phyloP scores from a whole-genome alignment of 2,329 filamentous ascomycete species.

The Blastomyces silverae region DNA sequence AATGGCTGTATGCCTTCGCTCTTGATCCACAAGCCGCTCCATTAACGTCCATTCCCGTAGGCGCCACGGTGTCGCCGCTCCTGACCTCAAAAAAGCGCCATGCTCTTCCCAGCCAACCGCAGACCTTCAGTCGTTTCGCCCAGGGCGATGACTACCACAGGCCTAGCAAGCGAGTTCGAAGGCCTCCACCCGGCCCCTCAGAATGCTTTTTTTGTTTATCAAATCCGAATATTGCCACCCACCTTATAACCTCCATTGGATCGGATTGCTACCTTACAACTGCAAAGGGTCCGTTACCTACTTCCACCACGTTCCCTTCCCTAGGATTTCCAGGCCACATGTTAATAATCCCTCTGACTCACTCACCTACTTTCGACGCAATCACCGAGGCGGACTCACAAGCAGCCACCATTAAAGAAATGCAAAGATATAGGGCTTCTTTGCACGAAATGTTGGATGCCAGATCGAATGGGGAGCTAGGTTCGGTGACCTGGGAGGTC shows the following conservation, averaged over 20 bases:
- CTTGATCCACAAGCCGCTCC: constrained; percentile 59
- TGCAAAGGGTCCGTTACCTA: constrained; percentile 81
- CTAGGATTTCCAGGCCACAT: constrained; percentile 77
- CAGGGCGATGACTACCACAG: constrained; percentile 34
- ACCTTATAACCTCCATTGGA: constrained; percentile 85
- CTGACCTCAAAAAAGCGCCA: constrained; percentile 54
- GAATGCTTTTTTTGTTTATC: constrained; percentile 95
- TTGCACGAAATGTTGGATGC: constrained; percentile 68
- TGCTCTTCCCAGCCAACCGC: constrained; percentile 31
- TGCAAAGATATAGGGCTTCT: constrained; percentile 69
- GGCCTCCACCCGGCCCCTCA: constrained; percentile 56
- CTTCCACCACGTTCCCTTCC: constrained; percentile 60
- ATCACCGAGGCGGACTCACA: constrained; percentile 56
- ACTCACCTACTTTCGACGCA: constrained; percentile 65
- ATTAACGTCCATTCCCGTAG: constrained; percentile 56
- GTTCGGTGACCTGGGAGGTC: constrained; percentile 88
- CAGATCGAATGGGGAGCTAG: constrained; percentile 51
- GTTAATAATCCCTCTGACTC: constrained; percentile 81
- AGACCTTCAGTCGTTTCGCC: constrained; percentile 37
- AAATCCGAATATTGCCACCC: constrained; percentile 72
- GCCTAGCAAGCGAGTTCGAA: constrained; percentile 41
- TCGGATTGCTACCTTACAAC: constrained; percentile 83
- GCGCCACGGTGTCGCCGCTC: constrained; percentile 67
- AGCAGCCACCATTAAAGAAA: constrained; percentile 63
- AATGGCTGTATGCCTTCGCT: constrained; percentile 54